phyloP scores from a whole-genome alignment of 2,329 filamentous ascomycete genomes.

The Talaromyces sp. region DNA sequence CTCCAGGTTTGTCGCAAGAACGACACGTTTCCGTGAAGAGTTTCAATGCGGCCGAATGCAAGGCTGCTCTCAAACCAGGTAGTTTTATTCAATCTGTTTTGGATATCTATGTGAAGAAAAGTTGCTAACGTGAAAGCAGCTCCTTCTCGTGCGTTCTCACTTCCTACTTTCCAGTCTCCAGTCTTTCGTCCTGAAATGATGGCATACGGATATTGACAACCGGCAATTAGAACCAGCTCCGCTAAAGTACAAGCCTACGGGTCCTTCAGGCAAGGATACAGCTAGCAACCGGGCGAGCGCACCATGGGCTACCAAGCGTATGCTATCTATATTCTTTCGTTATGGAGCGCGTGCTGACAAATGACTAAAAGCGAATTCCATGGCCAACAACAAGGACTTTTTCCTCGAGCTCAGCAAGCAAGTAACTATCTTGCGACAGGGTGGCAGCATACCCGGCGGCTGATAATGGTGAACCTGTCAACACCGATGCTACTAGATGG shows the following conservation, averaged over 20 bases:
- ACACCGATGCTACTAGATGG: background rate
- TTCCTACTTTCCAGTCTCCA: background rate
- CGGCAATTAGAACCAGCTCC: conserved; percentile 26
- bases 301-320: conserved; percentile 44
- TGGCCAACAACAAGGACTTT: conserved; percentile 48
- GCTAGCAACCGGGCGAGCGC: conserved; percentile 32
- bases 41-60: conserved; percentile 42
- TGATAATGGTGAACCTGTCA: conserved; percentile 16
- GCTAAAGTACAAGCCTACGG: conserved; percentile 35
- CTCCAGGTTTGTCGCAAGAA: conserved; percentile 24
- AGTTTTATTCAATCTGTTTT: conserved; percentile 2
- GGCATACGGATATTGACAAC: background rate
- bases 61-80: conserved; percentile 38
- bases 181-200: background rate
- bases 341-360: background rate
- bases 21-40: conserved; percentile 39
- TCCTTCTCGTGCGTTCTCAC: conserved; percentile 24
- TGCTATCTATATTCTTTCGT: conserved; percentile 12
- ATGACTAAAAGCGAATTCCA: conserved; percentile 37
- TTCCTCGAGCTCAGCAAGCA: conserved; percentile 48
- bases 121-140: conserved; percentile 16
- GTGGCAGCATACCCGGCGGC: conserved; percentile 30
- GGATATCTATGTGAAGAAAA: background rate
- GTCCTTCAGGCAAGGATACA: conserved; percentile 24
- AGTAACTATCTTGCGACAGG: conserved; percentile 36